These are phyloP conservation scores for Coprinopsis sp. DNA, from an alignment of 768 basidiomycete genomes.

Conservation along the genomic window DNA sequence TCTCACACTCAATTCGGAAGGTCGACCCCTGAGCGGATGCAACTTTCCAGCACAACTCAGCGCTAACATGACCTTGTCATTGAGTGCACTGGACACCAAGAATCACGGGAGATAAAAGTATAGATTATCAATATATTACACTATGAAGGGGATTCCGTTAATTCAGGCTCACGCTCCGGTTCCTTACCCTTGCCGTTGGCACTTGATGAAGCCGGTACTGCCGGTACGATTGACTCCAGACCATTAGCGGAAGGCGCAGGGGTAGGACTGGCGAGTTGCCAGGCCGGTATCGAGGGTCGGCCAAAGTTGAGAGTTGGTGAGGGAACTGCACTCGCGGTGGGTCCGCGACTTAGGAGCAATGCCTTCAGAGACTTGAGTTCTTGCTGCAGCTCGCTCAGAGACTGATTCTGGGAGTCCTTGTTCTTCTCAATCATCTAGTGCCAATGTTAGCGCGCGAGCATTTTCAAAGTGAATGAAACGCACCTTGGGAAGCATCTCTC, in stretches of 20 bases:
- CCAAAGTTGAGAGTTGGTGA: conserved; percentile 51
- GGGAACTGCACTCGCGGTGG: conserved; percentile 43
- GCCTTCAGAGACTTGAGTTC: conserved; percentile 94
- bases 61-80: no score
- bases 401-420: conserved; percentile 78
- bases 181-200: conserved; percentile 60
- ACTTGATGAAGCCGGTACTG: conserved; percentile 6
- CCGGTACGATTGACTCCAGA: no score
- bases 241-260: no score
- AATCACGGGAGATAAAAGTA: neutral
- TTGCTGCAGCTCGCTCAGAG: conserved; percentile 82
- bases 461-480: conserved; percentile 11
- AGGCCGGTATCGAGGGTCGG: conserved; percentile 79
- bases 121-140: neutral
- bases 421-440: conserved; percentile 91
- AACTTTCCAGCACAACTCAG: no score
- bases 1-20: no score
- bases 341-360: conserved; percentile 71
- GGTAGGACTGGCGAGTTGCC: conserved; percentile 67
- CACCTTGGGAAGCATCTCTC: conserved; percentile 93
- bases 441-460: neutral
- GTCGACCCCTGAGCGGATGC: no score
- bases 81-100: no score
- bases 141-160: conserved; percentile 4
- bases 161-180: conserved; percentile 23